These are phyloP conservation scores for Secale cereale DNA, from an alignment of 176 grass and related monocot species.

Conservation along the genomic window DNA sequence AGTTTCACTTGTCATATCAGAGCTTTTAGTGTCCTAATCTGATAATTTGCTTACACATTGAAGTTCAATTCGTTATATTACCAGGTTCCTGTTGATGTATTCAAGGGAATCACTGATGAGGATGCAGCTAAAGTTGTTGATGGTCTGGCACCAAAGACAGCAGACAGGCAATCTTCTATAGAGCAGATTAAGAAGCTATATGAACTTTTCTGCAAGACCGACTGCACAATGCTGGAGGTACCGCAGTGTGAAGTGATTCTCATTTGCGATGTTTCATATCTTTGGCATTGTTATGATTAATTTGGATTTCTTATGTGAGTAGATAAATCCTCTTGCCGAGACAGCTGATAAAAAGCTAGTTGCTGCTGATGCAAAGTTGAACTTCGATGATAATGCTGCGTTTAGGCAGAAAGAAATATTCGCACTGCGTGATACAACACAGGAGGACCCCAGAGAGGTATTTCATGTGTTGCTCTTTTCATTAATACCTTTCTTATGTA, in stretches of 20 bases:
- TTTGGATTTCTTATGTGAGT: slow-evolving; percentile 34
- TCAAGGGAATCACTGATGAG: slow-evolving; percentile 96
- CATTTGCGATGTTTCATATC: not conserved
- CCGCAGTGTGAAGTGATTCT: not conserved
- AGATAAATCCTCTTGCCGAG: slow-evolving; percentile 99
- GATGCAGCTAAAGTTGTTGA: slow-evolving; percentile 97
- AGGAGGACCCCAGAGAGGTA: slow-evolving; percentile 98
- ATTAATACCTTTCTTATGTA: not conserved
- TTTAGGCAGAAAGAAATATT: slow-evolving; percentile 97
- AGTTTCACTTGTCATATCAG: not conserved
- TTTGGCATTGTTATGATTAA: slow-evolving; percentile 15
- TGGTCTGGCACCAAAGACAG: slow-evolving; percentile 77
- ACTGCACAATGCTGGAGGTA: slow-evolving; percentile 97
- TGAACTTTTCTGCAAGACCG: slow-evolving; percentile 72
- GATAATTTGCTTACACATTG: not conserved
- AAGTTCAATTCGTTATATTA: slow-evolving; percentile 26
- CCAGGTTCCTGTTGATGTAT: slow-evolving; percentile 96
- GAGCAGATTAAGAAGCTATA: slow-evolving; percentile 99
- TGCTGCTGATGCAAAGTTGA: slow-evolving; percentile 98
- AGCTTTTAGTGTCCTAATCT: not conserved
- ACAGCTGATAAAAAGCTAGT: slow-evolving; percentile 89
- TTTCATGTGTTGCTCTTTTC: not conserved
- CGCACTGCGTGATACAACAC: slow-evolving; percentile 81
- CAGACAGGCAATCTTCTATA: slow-evolving; percentile 82
- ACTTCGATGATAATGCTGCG: slow-evolving; percentile 99